Conservation (phyloP, 164 flowering plant species). For the Echeveria elegans region DNA sequence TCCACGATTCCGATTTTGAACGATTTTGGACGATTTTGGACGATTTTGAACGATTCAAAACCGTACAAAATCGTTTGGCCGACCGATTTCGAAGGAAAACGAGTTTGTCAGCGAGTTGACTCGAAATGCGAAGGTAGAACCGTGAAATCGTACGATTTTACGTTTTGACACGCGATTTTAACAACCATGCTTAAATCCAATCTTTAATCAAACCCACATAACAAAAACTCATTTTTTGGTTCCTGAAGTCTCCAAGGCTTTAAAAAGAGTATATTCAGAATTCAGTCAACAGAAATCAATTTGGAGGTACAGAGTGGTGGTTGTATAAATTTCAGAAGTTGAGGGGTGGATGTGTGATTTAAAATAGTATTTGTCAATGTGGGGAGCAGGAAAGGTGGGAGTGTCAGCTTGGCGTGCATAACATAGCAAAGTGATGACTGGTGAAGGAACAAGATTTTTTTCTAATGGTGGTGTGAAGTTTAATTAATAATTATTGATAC, state of each 20-base stretch:
- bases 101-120: too few species aligned
- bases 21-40: too few species aligned
- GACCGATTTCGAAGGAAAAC: too few species aligned
- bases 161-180: too few species aligned
- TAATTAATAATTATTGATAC: too few species aligned
- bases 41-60: too few species aligned
- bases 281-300: background rate
- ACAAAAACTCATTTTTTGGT: background rate
- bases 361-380: background rate
- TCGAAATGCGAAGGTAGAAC: too few species aligned
- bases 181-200: too few species aligned
- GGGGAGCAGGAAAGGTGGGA: conserved; percentile 23
- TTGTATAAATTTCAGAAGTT: background rate
- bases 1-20: background rate
- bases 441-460: conserved; percentile 9
- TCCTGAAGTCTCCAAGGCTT: background rate
- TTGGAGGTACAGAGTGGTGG: background rate
- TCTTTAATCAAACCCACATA: background rate
- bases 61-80: too few species aligned
- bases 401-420: conserved; percentile 43
- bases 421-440: conserved; percentile 18
- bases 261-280: background rate
- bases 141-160: too few species aligned
- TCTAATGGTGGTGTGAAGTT: background rate
- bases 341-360: background rate